These are phyloP conservation scores for Phytophthora colocasiae DNA, from an alignment of 352 stramenopile species.

Conservation along the genomic window DNA sequence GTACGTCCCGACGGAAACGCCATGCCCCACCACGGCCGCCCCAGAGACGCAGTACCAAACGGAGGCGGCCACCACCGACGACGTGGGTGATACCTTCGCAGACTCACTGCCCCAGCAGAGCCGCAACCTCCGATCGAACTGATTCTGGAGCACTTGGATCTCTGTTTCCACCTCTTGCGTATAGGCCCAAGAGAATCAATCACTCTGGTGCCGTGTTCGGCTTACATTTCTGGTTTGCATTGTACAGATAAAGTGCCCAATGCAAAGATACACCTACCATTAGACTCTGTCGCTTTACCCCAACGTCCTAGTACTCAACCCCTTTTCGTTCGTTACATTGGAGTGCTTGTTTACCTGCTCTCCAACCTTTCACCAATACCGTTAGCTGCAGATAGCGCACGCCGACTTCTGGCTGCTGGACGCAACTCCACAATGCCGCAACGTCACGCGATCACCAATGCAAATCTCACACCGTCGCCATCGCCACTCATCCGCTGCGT, in stretches of 20 bases:
- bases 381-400: too few species aligned
- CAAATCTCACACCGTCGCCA: conserved; percentile 8
- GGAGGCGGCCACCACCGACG: conserved; percentile 10
- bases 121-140: conserved; percentile 34
- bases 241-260: conserved; percentile 24
- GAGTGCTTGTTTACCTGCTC: too few species aligned
- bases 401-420: too few species aligned
- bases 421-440: too few species aligned
- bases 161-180: conserved; percentile 25
- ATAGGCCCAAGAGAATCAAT: conserved; percentile 4
- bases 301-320: too few species aligned
- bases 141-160: conserved; percentile 10
- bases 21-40: background rate
- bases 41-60: background rate
- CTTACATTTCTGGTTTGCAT: conserved; percentile 29
- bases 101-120: conserved; percentile 15
- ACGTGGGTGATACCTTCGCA: conserved; percentile 31
- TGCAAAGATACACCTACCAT: conserved; percentile 26
- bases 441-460: background rate
- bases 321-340: too few species aligned
- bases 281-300: conserved; percentile 1
- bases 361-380: too few species aligned
- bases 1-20: conserved; percentile 11
- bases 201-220: conserved; percentile 17
- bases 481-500: conserved; percentile 10